These are phyloP conservation scores for Pholiota molesta DNA, from an alignment of 768 basidiomycete genomes.

Conservation along the genomic window DNA sequence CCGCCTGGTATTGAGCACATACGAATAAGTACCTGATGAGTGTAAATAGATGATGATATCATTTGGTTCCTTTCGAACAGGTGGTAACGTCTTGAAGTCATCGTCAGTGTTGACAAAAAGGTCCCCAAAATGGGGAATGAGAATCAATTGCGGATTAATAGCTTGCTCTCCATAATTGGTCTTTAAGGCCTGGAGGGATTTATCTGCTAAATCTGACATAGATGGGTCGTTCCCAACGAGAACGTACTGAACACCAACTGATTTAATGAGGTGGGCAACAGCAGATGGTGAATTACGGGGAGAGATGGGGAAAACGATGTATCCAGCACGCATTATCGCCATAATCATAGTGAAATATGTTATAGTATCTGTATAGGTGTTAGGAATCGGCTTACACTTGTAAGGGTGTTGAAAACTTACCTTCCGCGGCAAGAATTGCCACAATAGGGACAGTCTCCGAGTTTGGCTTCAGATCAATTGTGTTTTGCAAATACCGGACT, in stretches of 20 bases:
- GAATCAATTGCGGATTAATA: background rate
- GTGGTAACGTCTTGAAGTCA: background rate
- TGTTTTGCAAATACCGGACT: background rate
- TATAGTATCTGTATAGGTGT: constrained; percentile 2
- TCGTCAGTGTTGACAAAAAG: background rate
- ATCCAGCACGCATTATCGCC: constrained; percentile 12
- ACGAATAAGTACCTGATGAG: constrained; percentile 10
- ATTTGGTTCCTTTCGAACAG: background rate
- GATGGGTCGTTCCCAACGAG: constrained; percentile 9
- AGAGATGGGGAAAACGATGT: constrained; percentile 3
- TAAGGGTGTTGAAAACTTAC: background rate
- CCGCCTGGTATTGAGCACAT: too few species aligned
- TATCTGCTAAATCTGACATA: constrained; percentile 2
- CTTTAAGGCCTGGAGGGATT: background rate
- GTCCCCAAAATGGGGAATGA: constrained; percentile 11
- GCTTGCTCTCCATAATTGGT: background rate
- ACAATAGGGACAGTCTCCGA: background rate
- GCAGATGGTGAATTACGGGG: constrained; percentile 3
- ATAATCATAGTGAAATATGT: constrained; percentile 11
- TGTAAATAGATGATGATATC: constrained; percentile 8
- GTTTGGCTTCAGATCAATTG: background rate
- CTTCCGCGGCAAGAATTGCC: constrained; percentile 1
- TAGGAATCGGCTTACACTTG: background rate
- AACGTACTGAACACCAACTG: background rate
- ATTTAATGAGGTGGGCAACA: constrained; percentile 4